These are phyloP conservation scores for Ogataea degrootiae DNA, from an alignment of 805 yeast species.

Conservation along the genomic window DNA sequence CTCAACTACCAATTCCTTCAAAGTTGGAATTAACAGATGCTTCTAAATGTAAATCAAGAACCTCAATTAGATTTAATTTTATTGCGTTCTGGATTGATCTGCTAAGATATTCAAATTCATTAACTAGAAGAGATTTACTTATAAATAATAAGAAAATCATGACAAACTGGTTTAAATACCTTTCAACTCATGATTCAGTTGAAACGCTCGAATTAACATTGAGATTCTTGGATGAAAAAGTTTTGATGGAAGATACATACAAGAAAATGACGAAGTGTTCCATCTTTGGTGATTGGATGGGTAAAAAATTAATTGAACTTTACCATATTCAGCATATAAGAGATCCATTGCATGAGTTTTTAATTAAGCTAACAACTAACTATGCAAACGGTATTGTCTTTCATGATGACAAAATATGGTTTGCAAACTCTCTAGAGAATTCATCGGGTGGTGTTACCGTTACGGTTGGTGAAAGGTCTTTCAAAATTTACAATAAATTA, in stretches of 20 bases:
- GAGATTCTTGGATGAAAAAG: constrained; percentile 41
- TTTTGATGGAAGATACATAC: constrained; percentile 57
- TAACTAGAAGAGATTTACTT: constrained; percentile 62
- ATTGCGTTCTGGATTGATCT: constrained; percentile 58
- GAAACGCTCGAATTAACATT: constrained; percentile 38
- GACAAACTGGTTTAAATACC: constrained; percentile 62
- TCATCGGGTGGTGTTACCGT: constrained; percentile 39
- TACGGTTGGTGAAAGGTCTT: constrained; percentile 44
- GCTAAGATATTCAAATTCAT: constrained; percentile 42
- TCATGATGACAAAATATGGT: constrained; percentile 50
- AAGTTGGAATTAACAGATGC: constrained; percentile 40
- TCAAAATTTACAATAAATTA: constrained; percentile 63
- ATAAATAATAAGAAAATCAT: constrained; percentile 51
- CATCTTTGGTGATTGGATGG: constrained; percentile 71
- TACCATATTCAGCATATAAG: constrained; percentile 33
- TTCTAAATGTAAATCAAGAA: constrained; percentile 30
- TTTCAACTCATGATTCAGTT: constrained; percentile 49
- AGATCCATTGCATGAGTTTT: constrained; percentile 39
- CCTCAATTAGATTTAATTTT: constrained; percentile 55
- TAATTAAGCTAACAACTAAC: constrained; percentile 47
- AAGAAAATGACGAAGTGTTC: constrained; percentile 67
- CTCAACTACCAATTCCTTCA: constrained; percentile 55
- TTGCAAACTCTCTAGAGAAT: constrained; percentile 18
- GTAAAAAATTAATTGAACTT: constrained; percentile 53
- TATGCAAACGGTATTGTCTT: constrained; percentile 42